phyloP scores from a whole-genome alignment of 2,329 filamentous ascomycete species.

The Fusarium sacchari region DNA sequence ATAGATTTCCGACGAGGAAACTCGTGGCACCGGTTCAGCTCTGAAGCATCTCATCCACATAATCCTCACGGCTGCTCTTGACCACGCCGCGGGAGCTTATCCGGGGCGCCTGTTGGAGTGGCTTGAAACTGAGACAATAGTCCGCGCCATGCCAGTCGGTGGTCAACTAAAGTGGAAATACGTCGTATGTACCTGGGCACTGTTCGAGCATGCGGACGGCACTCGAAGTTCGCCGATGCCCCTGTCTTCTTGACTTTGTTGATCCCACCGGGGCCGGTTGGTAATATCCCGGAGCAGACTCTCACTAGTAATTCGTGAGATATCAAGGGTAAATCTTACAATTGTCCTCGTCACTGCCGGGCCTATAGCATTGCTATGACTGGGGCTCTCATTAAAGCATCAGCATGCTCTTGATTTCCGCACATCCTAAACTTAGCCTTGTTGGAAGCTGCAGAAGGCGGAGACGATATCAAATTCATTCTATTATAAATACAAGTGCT shows the following conservation, averaged over 20 bases:
- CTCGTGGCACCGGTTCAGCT: not conserved
- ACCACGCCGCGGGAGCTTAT: not conserved
- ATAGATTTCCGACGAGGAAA: not conserved
- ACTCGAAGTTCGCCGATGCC: not conserved
- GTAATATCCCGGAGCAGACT: not conserved
- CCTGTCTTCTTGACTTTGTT: not conserved
- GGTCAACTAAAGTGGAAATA: constrained; percentile 8
- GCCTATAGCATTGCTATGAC: not conserved
- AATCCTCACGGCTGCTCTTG: not conserved
- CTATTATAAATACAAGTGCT: not conserved
- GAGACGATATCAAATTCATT: not conserved
- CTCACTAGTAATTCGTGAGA: not conserved
- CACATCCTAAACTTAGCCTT: not conserved
- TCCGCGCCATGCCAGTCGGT: constrained; percentile 4
- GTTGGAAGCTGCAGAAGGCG: not conserved
- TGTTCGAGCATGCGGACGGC: not conserved
- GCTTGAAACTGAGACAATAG: constrained; percentile 30
- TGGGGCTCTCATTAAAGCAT: not conserved
- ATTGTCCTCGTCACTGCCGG: not conserved
- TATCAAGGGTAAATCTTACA: not conserved
- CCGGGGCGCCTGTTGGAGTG: not conserved
- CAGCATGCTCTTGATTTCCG: not conserved
- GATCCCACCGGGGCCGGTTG: not conserved
- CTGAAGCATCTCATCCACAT: not conserved
- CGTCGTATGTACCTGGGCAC: not conserved